phyloP scores from a whole-genome alignment of 2,329 filamentous ascomycete species.

The Apiospora sp. region DNA sequence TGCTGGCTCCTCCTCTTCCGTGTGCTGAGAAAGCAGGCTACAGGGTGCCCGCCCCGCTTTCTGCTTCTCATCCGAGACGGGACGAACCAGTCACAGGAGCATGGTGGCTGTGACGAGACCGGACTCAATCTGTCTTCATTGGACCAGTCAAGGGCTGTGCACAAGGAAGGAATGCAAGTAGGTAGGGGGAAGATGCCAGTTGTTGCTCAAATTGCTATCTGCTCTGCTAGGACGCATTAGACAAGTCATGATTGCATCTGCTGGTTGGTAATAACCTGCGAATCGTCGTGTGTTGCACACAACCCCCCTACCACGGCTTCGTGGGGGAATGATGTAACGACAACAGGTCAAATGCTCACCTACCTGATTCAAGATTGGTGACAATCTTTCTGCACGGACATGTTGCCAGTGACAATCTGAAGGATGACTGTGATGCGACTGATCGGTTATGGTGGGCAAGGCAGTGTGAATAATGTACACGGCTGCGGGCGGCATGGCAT shows the following conservation, averaged over 20 bases:
- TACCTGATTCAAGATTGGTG: neutral
- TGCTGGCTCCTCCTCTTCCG: conserved; percentile 9
- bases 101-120: conserved; percentile 20
- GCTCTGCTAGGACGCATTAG: neutral
- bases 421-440: neutral
- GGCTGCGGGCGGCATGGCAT: neutral
- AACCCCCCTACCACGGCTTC: conserved; percentile 13
- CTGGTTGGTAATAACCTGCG: conserved; percentile 15
- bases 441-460: neutral
- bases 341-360: neutral
- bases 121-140: conserved; percentile 17
- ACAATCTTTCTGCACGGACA: neutral
- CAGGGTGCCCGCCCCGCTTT: conserved; percentile 16
- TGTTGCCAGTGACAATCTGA: neutral
- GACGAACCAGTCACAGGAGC: conserved; percentile 23
- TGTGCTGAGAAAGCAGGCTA: conserved; percentile 7
- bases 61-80: conserved; percentile 3
- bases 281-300: conserved; percentile 14
- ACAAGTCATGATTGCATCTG: conserved; percentile 16
- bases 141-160: conserved; percentile 9
- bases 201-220: neutral
- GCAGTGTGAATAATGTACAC: conserved; percentile 2
- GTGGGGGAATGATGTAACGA: conserved; percentile 15
- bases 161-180: conserved; percentile 5
- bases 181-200: neutral